Base-by-base conservation (phyloP, 1,139 yeast species). In the Hansenula sp. region DNA sequence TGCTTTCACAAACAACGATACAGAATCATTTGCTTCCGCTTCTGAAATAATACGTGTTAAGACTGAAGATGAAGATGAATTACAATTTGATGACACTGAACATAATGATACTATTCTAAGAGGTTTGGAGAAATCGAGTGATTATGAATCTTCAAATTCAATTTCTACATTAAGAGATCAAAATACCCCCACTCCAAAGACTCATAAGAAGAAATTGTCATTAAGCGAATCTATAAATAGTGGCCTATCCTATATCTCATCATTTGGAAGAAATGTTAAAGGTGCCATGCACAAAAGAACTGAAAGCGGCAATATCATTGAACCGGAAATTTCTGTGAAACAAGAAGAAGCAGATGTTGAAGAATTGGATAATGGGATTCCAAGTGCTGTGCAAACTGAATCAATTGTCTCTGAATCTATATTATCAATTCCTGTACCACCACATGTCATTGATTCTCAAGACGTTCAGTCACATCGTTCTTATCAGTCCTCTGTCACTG, bases 121-220 rank as follows among this genome's bases (percentile, higher is more conserved):
- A 58, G 11, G 50, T 48, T 8, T 46, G 59, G 8, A 53, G 58
- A 5, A 47, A 56, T 4, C 53, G n/a, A 24, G 18, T n/a, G 38
- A 28, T 13, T 28, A 57, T n/a, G 60, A 60, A 4, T 60, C 66
- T 1, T 42, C 59, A n/a, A 57, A 54, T 41, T 61, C 68, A 1
- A 53, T 66, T 9, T 59, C 65, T 5, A 66, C 70, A 31, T 41
- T 67, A n/a, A 54, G 61, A 5, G 62, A 63, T 10, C 50, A 48
- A 37, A 60, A 52, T 35, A 25, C 30, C n/a, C 7, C 29, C 18
- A 30, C 33, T 5, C 32, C 33, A 12, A 50, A 44, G 33, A 38
- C 36, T 5, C 57, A 52, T 32, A 48, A 42, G 31, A 52, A 50
- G 44, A 47, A 52, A 29, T 12, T 46, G 3, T 54, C 58, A 7